Conservation (phyloP, 2,329 filamentous ascomycete genomes). For the Emergomyces orientalis region DNA sequence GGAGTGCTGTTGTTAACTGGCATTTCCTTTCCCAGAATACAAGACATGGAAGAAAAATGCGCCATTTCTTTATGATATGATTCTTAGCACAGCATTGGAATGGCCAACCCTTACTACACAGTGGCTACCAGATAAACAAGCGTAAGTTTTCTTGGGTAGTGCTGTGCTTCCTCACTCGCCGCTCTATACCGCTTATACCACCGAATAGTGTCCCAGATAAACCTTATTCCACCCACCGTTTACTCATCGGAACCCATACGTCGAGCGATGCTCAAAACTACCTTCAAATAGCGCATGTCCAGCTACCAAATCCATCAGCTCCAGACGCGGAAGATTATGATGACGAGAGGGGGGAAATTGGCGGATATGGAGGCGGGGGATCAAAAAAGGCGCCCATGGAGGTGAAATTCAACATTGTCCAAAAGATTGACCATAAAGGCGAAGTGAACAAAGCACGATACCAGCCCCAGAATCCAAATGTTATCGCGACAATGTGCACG, state of each 20-base stretch:
- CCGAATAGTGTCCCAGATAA: conserved; percentile 60
- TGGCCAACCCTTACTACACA: conserved; percentile 97
- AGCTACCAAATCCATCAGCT: conserved; percentile 68
- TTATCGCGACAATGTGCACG: conserved; percentile 86
- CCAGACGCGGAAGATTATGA: conserved; percentile 75
- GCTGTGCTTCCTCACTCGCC: not conserved
- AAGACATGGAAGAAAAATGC: conserved; percentile 99
- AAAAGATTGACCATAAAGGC: conserved; percentile 91
- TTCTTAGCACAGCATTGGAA: conserved; percentile 85
- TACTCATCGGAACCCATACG: conserved; percentile 91
- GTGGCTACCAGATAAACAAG: conserved; percentile 94
- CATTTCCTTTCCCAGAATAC: conserved; percentile 58
- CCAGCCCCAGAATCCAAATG: conserved; percentile 92
- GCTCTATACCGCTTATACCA: not conserved
- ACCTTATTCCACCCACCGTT: conserved; percentile 75
- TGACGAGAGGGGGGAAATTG: conserved; percentile 84
- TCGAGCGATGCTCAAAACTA: conserved; percentile 79
- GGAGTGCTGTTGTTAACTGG: not conserved
- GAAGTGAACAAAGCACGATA: conserved; percentile 99
- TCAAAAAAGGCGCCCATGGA: conserved; percentile 57
- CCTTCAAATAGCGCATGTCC: conserved; percentile 86
- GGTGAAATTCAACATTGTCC: conserved; percentile 83
- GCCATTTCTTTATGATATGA: conserved; percentile 96
- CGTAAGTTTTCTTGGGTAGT: conserved; percentile 38
- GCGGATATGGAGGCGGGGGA: conserved; percentile 69